Conservation (phyloP, 805 yeast species). For the Yamadazyma philogaea region DNA sequence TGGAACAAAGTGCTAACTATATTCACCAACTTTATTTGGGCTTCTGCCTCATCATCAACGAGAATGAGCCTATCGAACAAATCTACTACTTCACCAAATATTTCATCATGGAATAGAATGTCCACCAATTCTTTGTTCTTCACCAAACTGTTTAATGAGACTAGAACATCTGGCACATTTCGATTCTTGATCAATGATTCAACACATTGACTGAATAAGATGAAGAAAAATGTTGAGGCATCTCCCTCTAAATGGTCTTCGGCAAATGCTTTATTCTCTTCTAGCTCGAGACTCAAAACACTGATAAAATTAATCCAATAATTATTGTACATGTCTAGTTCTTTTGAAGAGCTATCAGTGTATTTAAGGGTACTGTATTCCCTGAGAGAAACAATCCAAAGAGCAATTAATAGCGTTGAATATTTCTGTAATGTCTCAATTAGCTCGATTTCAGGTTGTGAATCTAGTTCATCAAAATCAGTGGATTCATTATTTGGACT, state of each 20-base stretch:
- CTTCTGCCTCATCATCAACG: constrained; percentile 58
- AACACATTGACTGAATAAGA: constrained; percentile 78
- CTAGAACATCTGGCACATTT: constrained; percentile 49
- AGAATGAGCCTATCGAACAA: constrained; percentile 69
- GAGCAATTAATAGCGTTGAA: constrained; percentile 57
- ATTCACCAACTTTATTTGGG: constrained; percentile 51
- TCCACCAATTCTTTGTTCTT: constrained; percentile 54
- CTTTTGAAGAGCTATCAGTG: constrained; percentile 36
- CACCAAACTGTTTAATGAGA: constrained; percentile 47
- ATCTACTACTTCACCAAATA: constrained; percentile 74
- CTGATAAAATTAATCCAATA: constrained; percentile 78
- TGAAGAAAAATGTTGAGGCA: constrained; percentile 65
- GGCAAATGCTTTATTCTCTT: constrained; percentile 45
- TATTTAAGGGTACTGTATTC: constrained; percentile 72
- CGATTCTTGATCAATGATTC: constrained; percentile 59
- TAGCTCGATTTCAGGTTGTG: constrained; percentile 40
- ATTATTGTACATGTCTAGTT: constrained; percentile 48
- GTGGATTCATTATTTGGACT: constrained; percentile 17
- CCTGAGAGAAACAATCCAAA: constrained; percentile 75
- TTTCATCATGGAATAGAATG: constrained; percentile 59
- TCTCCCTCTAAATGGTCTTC: constrained; percentile 50
- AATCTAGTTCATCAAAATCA: constrained; percentile 13
- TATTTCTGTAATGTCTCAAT: constrained; percentile 52
- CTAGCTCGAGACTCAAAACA: constrained; percentile 66
- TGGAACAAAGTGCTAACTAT: constrained; percentile 29